Evolutionary conservation across 2,329 filamentous ascomycete species (phyloP).

Genomic region (Paraphaeosphaeria sporulosa): DNA sequence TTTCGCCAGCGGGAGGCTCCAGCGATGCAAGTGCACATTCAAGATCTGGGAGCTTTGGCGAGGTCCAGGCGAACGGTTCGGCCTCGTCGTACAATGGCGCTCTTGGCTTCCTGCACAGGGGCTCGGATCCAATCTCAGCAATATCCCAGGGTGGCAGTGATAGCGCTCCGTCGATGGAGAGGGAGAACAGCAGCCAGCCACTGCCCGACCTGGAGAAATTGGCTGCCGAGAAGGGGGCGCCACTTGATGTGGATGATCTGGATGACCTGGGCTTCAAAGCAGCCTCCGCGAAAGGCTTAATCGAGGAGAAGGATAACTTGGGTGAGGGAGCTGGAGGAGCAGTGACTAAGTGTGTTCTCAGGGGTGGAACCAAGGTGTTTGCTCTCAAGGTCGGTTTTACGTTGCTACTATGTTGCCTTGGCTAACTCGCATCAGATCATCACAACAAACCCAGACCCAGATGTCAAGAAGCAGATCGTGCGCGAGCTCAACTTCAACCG

Average conservation of each 20-base stretch:
- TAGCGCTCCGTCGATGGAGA: constrained; percentile 74
- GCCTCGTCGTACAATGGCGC: constrained; percentile 83
- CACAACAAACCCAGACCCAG: constrained; percentile 95
- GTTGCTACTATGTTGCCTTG: not conserved
- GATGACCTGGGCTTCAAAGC: constrained; percentile 96
- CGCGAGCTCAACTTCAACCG: constrained; percentile 98
- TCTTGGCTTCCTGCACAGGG: constrained; percentile 74
- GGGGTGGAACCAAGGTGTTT: constrained; percentile 92
- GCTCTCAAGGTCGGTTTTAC: constrained; percentile 78
- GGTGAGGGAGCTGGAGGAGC: constrained; percentile 96
- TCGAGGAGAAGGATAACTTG: constrained; percentile 85
- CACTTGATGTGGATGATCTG: constrained; percentile 89
- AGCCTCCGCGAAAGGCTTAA: constrained; percentile 86
- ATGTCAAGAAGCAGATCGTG: constrained; percentile 98
- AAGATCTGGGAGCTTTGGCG: constrained; percentile 83
- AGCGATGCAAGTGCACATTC: constrained; percentile 86
- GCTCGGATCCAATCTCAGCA: constrained; percentile 83
- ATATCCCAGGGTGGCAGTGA: constrained; percentile 81
- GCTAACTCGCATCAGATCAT: constrained; percentile 69
- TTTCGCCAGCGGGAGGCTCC: constrained; percentile 72
- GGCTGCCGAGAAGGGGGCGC: constrained; percentile 80
- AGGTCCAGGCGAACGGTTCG: constrained; percentile 79
- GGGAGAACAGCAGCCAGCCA: constrained; percentile 80
- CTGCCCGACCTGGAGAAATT: constrained; percentile 81
- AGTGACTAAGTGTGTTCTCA: constrained; percentile 88